Evolutionary conservation across 768 basidiomycete species (phyloP).

Genomic region (Suillus spraguei): DNA sequence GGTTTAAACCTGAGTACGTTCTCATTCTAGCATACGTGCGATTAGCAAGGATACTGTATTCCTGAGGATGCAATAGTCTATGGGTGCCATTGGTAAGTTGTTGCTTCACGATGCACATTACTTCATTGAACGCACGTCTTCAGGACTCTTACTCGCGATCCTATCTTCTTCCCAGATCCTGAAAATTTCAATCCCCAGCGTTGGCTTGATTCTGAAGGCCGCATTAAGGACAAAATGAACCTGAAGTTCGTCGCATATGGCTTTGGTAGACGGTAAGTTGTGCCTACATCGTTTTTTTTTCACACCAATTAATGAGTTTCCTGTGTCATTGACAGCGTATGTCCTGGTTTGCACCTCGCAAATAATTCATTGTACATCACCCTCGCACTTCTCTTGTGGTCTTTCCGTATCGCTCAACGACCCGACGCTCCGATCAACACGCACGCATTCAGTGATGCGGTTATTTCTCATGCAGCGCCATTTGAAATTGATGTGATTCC

Average conservation of each 20-base stretch:
- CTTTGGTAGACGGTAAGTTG: no score
- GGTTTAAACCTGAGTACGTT: background rate
- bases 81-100: background rate
- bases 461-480: no score
- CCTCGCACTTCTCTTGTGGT: no score
- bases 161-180: background rate
- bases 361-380: no score
- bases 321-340: no score
- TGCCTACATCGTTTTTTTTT: background rate
- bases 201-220: background rate
- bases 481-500: no score
- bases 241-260: no score
- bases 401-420: no score
- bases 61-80: background rate
- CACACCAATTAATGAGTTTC: no score
- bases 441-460: no score
- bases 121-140: fast-evolving
- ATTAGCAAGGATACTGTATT: background rate
- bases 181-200: background rate
- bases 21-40: background rate
- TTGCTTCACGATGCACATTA: background rate
- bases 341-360: no score
- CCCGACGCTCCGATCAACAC: no score
- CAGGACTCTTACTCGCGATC: background rate
- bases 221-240: background rate